Conservation (phyloP, 805 yeast genomes). For the Ogataea trehaloabstinens region DNA sequence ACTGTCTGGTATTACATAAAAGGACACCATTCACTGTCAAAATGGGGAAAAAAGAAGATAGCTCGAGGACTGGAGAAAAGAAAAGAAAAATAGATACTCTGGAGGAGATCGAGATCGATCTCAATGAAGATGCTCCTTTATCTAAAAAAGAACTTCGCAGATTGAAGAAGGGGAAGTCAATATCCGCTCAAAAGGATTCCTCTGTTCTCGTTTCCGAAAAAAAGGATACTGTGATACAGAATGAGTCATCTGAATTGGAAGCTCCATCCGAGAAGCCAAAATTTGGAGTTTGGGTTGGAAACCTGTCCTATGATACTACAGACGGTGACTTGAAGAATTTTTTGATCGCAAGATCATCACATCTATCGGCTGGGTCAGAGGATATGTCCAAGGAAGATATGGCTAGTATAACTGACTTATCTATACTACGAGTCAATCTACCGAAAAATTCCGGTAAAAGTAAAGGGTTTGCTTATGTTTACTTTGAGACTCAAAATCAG, state of each 20-base stretch:
- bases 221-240: background rate
- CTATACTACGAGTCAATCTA: conserved; percentile 72
- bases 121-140: conserved; percentile 71
- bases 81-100: conserved; percentile 37
- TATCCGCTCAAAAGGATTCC: background rate
- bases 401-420: conserved; percentile 46
- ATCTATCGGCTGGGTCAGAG: conserved; percentile 15
- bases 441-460: conserved; percentile 71
- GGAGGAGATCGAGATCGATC: conserved; percentile 67
- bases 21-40: too few relatives aligned
- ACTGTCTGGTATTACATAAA: too few relatives aligned
- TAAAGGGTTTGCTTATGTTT: conserved; percentile 90
- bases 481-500: conserved; percentile 61
- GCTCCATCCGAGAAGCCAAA: conserved; percentile 42
- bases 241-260: conserved; percentile 27
- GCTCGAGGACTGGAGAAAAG: conserved; percentile 1
- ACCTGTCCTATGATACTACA: conserved; percentile 79
- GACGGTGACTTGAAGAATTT: conserved; percentile 70
- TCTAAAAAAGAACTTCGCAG: conserved; percentile 90
- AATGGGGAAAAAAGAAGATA: too few relatives aligned
- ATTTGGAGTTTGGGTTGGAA: conserved; percentile 93
- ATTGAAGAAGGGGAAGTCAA: conserved; percentile 68
- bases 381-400: conserved; percentile 10
- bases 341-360: conserved; percentile 55
- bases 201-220: conserved; percentile 26